A percentile compares a stretch with the other conserved stretches of the same genome.
These are phyloP conservation scores for Cladorrhinum samala DNA, from an alignment of 495 filamentous ascomycete genomes.

Conservation along the genomic window DNA sequence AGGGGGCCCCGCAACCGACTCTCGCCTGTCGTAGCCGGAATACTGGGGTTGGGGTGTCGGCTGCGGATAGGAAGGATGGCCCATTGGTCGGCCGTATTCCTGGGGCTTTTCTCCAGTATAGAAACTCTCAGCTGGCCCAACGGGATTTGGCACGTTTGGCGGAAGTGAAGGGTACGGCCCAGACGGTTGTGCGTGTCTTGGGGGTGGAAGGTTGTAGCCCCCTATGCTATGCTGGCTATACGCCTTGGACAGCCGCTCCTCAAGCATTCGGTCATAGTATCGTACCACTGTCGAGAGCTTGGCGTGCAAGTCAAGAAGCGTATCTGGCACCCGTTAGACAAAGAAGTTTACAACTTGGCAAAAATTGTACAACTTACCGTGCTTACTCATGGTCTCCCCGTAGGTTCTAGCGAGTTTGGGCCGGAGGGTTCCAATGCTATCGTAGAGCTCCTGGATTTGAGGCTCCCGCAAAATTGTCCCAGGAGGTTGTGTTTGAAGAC, in stretches of 20 bases:
- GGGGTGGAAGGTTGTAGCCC: constrained; percentile 44
- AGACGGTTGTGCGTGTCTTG: constrained; percentile 43
- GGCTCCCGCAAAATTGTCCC: constrained; percentile 93
- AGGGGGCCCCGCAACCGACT: constrained; percentile 29
- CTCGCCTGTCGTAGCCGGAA: constrained; percentile 32
- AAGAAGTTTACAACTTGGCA: no score
- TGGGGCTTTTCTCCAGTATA: constrained; percentile 62
- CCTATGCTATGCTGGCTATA: constrained; percentile 73
- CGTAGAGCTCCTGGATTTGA: constrained; percentile 96
- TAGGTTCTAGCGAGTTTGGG: constrained; percentile 95
- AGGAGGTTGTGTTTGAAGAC: constrained; percentile 88
- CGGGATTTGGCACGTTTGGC: constrained; percentile 39
- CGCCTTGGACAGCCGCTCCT: constrained; percentile 86
- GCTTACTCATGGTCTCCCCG: constrained; percentile 99
- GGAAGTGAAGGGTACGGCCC: constrained; percentile 64
- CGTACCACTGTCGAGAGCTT: constrained; percentile 95
- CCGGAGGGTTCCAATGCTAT: constrained; percentile 84
- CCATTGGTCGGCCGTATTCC: constrained; percentile 45
- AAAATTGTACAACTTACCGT: constrained; percentile 54
- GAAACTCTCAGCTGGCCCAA: constrained; percentile 65
- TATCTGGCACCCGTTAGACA: constrained; percentile 46
- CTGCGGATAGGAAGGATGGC: constrained; percentile 32
- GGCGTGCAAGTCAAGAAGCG: constrained; percentile 85
- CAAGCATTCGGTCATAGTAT: constrained; percentile 98
- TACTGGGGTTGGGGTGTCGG: constrained; percentile 33